phyloP scores from a whole-genome alignment of 176 grass and related monocot genomes.

The Aechmea fasciata region DNA sequence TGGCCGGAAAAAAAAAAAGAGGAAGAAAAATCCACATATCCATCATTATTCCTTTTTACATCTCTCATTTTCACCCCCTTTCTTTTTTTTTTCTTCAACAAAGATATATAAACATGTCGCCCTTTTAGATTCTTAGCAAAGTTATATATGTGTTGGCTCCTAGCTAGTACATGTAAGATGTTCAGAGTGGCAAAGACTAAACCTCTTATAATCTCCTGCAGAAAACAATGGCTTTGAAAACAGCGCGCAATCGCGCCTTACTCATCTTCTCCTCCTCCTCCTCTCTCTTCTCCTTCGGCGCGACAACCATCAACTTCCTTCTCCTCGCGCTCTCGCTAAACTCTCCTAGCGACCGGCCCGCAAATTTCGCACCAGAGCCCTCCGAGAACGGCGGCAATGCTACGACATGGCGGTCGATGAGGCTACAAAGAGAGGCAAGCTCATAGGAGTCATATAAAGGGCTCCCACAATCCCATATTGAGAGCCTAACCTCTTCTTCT shows the following conservation, averaged over 20 bases:
- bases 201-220: not conserved
- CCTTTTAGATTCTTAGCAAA: no score
- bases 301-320: slow-evolving; percentile 25
- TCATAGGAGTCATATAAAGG: slow-evolving; percentile 71
- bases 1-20: no score
- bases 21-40: no score
- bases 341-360: not conserved
- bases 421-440: slow-evolving; percentile 43
- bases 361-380: not conserved
- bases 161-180: not conserved
- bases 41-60: no score
- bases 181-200: not conserved
- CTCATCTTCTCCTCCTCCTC: slow-evolving; percentile 3
- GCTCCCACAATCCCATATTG: slow-evolving; percentile 60
- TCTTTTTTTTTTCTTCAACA: no score
- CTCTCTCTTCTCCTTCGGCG: slow-evolving; percentile 9
- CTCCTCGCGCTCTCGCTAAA: not conserved
- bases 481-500: not conserved
- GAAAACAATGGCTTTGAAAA: not conserved
- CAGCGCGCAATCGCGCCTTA: not conserved
- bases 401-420: slow-evolving; percentile 40
- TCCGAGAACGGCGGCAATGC: slow-evolving; percentile 7
- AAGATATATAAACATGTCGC: no score
- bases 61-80: no score
- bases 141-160: no score